phyloP scores from a whole-genome alignment of 768 basidiomycete genomes.

The Leccinellum luteum region DNA sequence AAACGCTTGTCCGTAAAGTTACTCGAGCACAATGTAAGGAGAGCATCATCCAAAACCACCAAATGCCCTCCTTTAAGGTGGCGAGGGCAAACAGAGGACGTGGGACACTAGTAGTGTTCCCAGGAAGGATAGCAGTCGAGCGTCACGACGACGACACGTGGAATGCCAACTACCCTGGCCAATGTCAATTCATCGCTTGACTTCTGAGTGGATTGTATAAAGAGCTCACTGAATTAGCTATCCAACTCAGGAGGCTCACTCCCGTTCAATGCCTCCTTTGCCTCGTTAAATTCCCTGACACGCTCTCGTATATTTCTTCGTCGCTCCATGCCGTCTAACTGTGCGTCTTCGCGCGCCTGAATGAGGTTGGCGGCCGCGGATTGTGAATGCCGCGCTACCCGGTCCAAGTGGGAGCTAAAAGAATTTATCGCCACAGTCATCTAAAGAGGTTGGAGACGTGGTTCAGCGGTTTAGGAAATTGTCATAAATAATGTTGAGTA shows the following conservation, averaged over 20 bases:
- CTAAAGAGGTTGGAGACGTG: neutral
- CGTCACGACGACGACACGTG: neutral
- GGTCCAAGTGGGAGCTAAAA: constrained; percentile 31
- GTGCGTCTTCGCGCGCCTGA: constrained; percentile 56
- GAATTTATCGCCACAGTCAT: constrained; percentile 4
- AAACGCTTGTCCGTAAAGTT: neutral
- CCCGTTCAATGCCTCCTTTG: neutral
- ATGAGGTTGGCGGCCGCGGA: constrained; percentile 57
- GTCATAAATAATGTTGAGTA: neutral
- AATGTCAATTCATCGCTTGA: neutral
- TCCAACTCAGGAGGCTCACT: neutral
- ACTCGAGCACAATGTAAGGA: neutral
- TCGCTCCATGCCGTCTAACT: constrained; percentile 51
- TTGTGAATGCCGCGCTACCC: constrained; percentile 40
- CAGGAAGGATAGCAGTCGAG: neutral
- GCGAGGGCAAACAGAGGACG: neutral
- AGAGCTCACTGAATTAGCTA: neutral
- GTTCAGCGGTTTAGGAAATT: no score
- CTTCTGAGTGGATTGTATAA: neutral
- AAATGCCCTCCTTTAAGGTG: neutral
- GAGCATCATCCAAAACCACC: neutral
- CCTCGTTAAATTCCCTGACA: constrained; percentile 35
- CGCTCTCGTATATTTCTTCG: constrained; percentile 49
- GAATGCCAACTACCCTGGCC: neutral
- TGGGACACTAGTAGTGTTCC: neutral